A percentile compares a stretch with the other conserved stretches of the same genome.
Conservation (phyloP, 164 flowering plant species). For the Umbellularia californica region DNA sequence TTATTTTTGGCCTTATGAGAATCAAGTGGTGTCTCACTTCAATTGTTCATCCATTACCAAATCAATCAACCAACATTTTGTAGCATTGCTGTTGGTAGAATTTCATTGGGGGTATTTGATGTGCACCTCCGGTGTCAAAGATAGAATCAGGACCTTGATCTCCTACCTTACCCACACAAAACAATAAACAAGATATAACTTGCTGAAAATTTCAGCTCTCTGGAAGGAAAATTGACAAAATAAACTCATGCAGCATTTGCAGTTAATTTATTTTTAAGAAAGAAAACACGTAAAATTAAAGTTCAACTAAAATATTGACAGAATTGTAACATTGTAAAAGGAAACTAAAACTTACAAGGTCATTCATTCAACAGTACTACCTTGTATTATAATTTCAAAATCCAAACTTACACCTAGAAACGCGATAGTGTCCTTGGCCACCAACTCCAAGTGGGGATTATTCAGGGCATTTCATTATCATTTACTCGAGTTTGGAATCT, state of each 20-base stretch:
- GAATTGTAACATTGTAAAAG: background rate
- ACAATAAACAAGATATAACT: background rate
- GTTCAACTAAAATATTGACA: background rate
- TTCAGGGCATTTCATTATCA: background rate
- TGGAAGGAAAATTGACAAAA: background rate
- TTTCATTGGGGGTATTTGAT: too few species aligned
- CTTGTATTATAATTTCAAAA: background rate
- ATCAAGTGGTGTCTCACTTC: too few species aligned
- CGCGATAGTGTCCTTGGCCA: background rate
- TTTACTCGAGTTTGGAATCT: constrained; percentile 56
- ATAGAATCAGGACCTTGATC: too few species aligned
- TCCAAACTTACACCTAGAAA: background rate
- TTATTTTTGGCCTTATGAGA: too few species aligned
- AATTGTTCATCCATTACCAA: too few species aligned
- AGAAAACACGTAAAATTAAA: background rate
- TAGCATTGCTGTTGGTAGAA: too few species aligned
- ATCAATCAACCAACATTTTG: too few species aligned
- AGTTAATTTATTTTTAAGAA: background rate
- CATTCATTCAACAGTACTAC: background rate
- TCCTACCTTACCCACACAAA: background rate
- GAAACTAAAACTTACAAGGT: background rate
- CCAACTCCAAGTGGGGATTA: background rate
- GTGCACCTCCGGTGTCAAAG: too few species aligned
- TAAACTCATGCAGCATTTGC: background rate
- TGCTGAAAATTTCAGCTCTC: too few species aligned